Evolutionary conservation across 768 basidiomycete species (phyloP), one percentile per base, ranked within the genome.

Genomic region (Scleroderma citrinum): DNA sequence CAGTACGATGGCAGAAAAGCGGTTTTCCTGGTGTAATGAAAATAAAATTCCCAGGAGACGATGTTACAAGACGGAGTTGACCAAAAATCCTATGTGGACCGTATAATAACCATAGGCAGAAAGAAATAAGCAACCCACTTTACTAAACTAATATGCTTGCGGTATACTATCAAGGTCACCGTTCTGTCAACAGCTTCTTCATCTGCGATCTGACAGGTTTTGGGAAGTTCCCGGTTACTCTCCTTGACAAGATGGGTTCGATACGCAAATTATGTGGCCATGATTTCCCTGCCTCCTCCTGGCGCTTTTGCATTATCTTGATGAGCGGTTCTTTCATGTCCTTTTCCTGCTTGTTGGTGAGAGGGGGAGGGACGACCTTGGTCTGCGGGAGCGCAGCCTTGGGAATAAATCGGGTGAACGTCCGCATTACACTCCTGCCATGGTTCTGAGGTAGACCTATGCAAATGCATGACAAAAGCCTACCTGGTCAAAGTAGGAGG

Each of bases 261-360:
- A 80, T 71, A 32, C 78, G 74, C 40, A 80, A 64, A 46, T 80
- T 80, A 23, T 61, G 52, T 2, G 78, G 78, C 65, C 71, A 80
- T n/a, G 55, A 54, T 10, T 59, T 59, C 3, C 72, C 74, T 0
- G 69, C 62, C 24, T 66, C 66, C 20, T 60, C 55, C 57, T 75
- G 69, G 24, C 68, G 69, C 47, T 69, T 64, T 48, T 67, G 62
- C 36, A 80, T 70, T 16, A 68, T 55, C 51, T 73, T 69, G 47
- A 77, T 66, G 37, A 79, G 65, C 0, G 75, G 59, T 23, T 56
- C 55, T 53, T 66, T 69, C 26, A 59, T 44, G 7, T 53, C 47
- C 24, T 58, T 59, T 40, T 63, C 58, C 46, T 64, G 59, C 38
- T 54, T 54, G 43, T 58, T 67, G 12, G 67, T 69, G 50, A 67